Evolutionary conservation across 345 rosid genomes (phyloP).

Genomic region (Eucalyptus pumila): DNA sequence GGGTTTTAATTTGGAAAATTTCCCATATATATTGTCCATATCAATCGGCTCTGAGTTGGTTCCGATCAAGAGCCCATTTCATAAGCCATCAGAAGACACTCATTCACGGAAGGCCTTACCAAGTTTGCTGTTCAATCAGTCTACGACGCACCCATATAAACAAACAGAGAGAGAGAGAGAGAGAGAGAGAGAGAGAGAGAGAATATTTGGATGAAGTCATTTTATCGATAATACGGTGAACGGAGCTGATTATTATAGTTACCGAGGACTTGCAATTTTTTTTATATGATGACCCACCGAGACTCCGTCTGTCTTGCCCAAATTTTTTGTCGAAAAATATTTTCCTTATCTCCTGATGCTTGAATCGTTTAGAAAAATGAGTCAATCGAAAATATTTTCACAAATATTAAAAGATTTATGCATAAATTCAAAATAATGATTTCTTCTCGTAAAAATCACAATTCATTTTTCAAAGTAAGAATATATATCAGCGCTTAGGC

Average conservation of each 20-base stretch:
- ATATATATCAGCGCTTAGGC: not conserved
- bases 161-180: not conserved
- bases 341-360: too few relatives aligned
- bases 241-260: not conserved
- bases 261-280: not conserved
- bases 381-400: not conserved
- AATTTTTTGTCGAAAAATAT: not conserved
- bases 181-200: not conserved
- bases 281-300: not conserved
- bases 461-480: not conserved
- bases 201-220: not conserved
- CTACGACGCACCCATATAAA: not conserved
- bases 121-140: not conserved
- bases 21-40: not conserved
- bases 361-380: not conserved
- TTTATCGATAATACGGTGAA: not conserved
- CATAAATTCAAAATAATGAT: not conserved
- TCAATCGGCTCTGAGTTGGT: not conserved
- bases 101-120: not conserved
- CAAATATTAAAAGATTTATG: not conserved
- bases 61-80: not conserved
- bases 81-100: not conserved
- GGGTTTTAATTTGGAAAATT: not conserved
- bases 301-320: fast-evolving
- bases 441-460: not conserved